Evolutionary conservation across 2,329 filamentous ascomycete species (phyloP).

Genomic region (Aspergillus fischeri): DNA sequence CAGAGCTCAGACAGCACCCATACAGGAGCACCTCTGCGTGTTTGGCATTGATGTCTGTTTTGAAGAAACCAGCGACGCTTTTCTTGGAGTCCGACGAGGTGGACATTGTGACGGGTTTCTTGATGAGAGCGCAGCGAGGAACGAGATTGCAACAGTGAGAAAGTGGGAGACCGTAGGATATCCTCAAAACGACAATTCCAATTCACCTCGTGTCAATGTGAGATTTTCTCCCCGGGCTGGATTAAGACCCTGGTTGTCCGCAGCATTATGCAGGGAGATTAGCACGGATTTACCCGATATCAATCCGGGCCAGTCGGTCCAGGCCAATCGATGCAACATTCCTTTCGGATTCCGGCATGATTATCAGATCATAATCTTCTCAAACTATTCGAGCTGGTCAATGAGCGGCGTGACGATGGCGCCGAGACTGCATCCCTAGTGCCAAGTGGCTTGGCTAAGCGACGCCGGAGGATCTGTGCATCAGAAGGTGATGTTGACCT

Average conservation of each 20-base stretch:
- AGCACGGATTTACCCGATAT: not conserved
- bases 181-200: not conserved
- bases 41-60: constrained; percentile 17
- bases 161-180: not conserved
- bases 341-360: not conserved
- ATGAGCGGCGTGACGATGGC: not conserved
- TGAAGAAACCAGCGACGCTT: constrained; percentile 12
- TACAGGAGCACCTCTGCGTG: constrained; percentile 24
- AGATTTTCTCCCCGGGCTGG: not conserved
- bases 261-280: not conserved
- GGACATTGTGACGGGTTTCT: not conserved
- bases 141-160: not conserved
- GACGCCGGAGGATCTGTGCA: not conserved
- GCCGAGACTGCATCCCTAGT: not conserved
- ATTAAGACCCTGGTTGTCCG: not conserved
- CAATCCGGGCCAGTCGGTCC: not conserved
- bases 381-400: not conserved
- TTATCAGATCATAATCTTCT: not conserved
- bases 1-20: constrained; percentile 25
- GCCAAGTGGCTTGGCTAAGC: not conserved
- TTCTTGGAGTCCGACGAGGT: constrained; percentile 1
- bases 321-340: not conserved
- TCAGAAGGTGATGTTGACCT: not conserved
- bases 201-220: not conserved
- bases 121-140: not conserved